A percentile compares a stretch with the other conserved stretches of the same genome.
Evolutionary conservation across 2,329 filamentous ascomycete species (phyloP).

Genomic region (Orbilia ellipsospora): DNA sequence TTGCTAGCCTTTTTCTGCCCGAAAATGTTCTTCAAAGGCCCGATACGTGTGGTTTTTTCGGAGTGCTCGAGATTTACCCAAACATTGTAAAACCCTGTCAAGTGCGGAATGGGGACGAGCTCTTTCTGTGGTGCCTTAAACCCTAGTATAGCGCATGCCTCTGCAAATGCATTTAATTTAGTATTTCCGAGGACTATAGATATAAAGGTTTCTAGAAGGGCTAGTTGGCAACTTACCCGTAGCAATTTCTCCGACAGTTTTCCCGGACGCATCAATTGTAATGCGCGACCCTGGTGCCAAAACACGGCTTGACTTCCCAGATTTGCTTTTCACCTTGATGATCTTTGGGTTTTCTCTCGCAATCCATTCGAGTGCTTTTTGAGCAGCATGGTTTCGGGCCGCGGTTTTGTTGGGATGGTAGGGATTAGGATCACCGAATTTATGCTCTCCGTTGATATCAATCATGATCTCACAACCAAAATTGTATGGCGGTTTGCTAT

Average conservation of each 20-base stretch:
- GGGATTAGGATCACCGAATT: slow-evolving; percentile 32
- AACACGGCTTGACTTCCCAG: slow-evolving; percentile 38
- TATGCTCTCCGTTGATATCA: slow-evolving; percentile 35
- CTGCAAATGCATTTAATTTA: slow-evolving; percentile 3
- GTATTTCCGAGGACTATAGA: no score
- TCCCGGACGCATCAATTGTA: slow-evolving; percentile 42
- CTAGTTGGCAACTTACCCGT: slow-evolving; percentile 27
- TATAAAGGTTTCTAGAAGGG: no score
- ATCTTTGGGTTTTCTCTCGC: slow-evolving; percentile 40
- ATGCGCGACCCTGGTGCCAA: slow-evolving; percentile 39
- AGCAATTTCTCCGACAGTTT: slow-evolving; percentile 46
- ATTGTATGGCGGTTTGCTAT: slow-evolving; percentile 44
- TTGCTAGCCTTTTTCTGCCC: slow-evolving; percentile 37
- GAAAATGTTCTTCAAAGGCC: slow-evolving; percentile 44
- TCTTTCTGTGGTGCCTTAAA: slow-evolving; percentile 52
- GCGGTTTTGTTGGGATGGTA: slow-evolving; percentile 36
- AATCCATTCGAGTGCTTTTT: slow-evolving; percentile 39
- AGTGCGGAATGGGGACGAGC: slow-evolving; percentile 14
- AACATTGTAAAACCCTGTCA: slow-evolving; percentile 41
- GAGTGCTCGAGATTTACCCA: slow-evolving; percentile 40
- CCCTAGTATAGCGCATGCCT: slow-evolving; percentile 45
- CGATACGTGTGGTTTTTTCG: slow-evolving; percentile 18
- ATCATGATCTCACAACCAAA: slow-evolving; percentile 53
- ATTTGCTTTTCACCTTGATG: slow-evolving; percentile 36
- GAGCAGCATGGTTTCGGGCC: slow-evolving; percentile 40